These are phyloP conservation scores for Rosellinia necatrix DNA, from an alignment of 2,329 filamentous ascomycete species.

Conservation along the genomic window DNA sequence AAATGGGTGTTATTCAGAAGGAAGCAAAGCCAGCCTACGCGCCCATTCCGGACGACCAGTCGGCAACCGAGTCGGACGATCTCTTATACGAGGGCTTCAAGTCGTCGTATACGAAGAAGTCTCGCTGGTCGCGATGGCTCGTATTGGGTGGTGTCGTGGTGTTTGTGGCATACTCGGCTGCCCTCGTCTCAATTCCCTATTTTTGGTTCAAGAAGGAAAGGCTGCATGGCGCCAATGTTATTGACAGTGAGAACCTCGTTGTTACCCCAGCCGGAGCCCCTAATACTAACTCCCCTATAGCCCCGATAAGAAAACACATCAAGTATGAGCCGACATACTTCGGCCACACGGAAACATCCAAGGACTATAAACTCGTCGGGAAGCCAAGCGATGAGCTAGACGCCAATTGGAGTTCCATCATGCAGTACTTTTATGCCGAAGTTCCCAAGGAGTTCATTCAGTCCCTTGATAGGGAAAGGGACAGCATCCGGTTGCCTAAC, in stretches of 20 bases:
- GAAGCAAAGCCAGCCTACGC: conserved; percentile 18
- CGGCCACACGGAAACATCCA: conserved; percentile 27
- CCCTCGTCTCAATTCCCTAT: conserved; percentile 27
- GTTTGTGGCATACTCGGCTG: conserved; percentile 26
- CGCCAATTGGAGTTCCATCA: conserved; percentile 27
- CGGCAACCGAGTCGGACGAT: conserved; percentile 26
- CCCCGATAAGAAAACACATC: conserved; percentile 27
- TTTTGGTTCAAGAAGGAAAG: conserved; percentile 30
- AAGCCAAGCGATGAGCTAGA: conserved; percentile 30
- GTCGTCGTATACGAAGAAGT: conserved; percentile 1
- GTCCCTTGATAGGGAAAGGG: conserved; percentile 27
- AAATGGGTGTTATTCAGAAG: conserved; percentile 14
- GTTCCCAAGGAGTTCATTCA: conserved; percentile 32
- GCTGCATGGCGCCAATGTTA: conserved; percentile 31
- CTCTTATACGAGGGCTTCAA: conserved; percentile 23
- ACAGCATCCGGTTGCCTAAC: conserved; percentile 32
- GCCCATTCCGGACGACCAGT: conserved; percentile 27
- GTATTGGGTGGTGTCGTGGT: conserved; percentile 17
- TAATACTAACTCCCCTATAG: background rate
- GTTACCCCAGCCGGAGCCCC: background rate
- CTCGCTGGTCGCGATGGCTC: conserved; percentile 16
- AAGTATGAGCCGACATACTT: conserved; percentile 31
- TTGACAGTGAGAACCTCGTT: conserved; percentile 25
- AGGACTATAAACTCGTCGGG: conserved; percentile 29
- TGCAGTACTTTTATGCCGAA: conserved; percentile 34